phyloP scores from a whole-genome alignment of 2,329 filamentous ascomycete genomes.

The Aspergillus pseudoglaucus region DNA sequence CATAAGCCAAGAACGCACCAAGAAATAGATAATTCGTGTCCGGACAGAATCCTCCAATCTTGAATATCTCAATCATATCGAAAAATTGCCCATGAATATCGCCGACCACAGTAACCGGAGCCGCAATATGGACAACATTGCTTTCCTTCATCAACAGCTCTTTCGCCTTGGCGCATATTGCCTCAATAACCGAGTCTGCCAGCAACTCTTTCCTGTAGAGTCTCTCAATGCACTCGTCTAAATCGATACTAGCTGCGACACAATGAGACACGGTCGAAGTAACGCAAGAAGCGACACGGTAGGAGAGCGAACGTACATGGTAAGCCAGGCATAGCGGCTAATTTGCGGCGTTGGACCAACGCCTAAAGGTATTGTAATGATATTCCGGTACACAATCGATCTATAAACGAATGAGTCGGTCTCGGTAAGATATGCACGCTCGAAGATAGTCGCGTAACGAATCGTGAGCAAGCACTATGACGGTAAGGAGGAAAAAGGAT shows the following conservation, averaged over 20 bases:
- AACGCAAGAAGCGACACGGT: background rate
- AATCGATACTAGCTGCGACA: constrained; percentile 78
- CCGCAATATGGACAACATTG: constrained; percentile 95
- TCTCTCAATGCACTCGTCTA: constrained; percentile 96
- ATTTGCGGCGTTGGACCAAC: constrained; percentile 2
- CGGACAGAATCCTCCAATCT: constrained; percentile 93
- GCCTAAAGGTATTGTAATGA: background rate
- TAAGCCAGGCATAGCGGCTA: constrained; percentile 38
- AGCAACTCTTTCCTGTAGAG: constrained; percentile 96
- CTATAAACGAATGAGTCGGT: background rate
- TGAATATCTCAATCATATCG: constrained; percentile 98
- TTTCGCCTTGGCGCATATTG: constrained; percentile 98
- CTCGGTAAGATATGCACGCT: background rate
- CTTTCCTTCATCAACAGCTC: constrained; percentile 99
- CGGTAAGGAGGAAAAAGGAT: constrained; percentile 8
- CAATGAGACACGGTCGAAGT: constrained; percentile 5
- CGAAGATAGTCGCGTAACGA: background rate
- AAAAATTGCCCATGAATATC: constrained; percentile 99
- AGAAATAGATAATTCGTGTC: constrained; percentile 98
- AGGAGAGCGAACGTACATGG: constrained; percentile 28
- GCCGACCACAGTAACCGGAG: constrained; percentile 93
- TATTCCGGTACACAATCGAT: constrained; percentile 1
- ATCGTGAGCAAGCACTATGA: background rate
- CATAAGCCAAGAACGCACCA: constrained; percentile 47
- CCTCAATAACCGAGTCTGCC: constrained; percentile 95